A percentile compares a stretch with the other conserved stretches of the same genome.
These are phyloP conservation scores for Thinopyrum elongatum DNA, from an alignment of 176 grass and related monocot species.

Conservation along the genomic window DNA sequence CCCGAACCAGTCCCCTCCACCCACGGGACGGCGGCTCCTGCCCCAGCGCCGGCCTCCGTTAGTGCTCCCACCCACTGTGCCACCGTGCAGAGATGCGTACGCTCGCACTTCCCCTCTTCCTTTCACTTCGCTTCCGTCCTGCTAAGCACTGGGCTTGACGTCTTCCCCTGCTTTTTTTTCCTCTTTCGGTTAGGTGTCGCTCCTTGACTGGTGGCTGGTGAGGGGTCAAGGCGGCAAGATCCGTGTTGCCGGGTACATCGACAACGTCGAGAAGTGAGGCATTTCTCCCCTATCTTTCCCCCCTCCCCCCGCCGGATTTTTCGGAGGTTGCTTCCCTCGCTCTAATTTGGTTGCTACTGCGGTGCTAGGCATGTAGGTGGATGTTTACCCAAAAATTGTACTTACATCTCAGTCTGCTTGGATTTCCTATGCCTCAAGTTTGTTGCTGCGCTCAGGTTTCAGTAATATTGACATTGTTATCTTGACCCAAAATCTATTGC, in stretches of 20 bases:
- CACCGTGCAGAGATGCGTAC: neutral
- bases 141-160: neutral
- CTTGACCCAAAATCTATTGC: neutral
- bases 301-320: neutral
- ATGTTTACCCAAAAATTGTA: neutral
- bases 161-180: neutral
- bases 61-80: neutral
- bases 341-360: neutral
- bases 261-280: neutral
- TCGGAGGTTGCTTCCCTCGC: neutral
- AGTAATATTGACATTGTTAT: neutral
- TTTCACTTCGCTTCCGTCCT: neutral
- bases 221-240: conserved; percentile 26
- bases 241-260: neutral
- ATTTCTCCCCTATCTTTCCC: too few relatives aligned
- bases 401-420: neutral
- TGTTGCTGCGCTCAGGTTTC: neutral
- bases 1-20: neutral
- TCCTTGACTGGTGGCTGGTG: conserved; percentile 32
- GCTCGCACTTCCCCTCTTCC: neutral
- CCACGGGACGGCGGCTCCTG: neutral
- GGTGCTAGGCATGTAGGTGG: neutral
- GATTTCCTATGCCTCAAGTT: neutral
- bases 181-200: neutral
- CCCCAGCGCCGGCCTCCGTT: too few relatives aligned